Conservation (phyloP, 345 rosid species). For the Camelina neglecta region DNA sequence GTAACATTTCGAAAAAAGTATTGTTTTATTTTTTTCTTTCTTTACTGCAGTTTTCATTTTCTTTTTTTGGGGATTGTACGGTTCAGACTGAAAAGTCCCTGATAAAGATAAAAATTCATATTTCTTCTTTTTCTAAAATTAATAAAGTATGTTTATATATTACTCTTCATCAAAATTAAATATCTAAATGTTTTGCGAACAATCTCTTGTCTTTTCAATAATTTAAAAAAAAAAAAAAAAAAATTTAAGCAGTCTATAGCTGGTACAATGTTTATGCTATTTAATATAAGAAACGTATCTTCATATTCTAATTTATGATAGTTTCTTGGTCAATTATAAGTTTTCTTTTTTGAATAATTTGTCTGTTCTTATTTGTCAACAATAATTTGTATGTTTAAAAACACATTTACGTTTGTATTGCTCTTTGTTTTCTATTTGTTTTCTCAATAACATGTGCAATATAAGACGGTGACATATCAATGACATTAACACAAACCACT, state of each 20-base stretch:
- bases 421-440: no score
- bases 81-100: constrained; percentile 23
- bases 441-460: no score
- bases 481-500: neutral
- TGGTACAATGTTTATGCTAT: neutral
- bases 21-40: neutral
- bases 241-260: neutral
- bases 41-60: neutral
- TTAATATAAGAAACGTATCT: no score
- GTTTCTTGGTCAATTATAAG: no score
- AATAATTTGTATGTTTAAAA: no score
- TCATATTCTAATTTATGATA: no score
- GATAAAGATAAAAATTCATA: constrained; percentile 18
- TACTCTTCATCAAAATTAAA: neutral
- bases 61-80: constrained; percentile 6
- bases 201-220: neutral
- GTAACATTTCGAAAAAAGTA: neutral
- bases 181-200: neutral
- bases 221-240: no score
- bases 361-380: no score
- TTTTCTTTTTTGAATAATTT: no score
- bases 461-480: neutral
- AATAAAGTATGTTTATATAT: no score
- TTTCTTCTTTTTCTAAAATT: neutral
- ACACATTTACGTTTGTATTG: no score